Percentiles rank a stretch among this genome's conserved stretches.
Evolutionary conservation across 1,284 basidiomycete species (phyloP).

Genomic region (Boletellus sp.): DNA sequence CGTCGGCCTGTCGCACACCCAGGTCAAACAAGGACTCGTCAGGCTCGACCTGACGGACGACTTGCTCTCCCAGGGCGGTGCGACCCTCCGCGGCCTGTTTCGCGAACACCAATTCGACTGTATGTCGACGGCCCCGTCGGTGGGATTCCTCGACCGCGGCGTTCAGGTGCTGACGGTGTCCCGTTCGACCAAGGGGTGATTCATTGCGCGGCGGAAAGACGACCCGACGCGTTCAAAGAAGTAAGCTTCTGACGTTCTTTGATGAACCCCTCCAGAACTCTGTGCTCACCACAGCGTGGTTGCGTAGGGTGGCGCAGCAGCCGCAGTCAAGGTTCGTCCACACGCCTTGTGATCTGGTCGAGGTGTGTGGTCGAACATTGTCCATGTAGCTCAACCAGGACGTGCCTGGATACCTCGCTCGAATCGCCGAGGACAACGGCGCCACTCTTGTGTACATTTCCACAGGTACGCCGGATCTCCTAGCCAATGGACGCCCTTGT

Average conservation of each 20-base stretch:
- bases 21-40: constrained; percentile 48
- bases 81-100: constrained; percentile 41
- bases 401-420: constrained; percentile 61
- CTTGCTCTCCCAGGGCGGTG: constrained; percentile 41
- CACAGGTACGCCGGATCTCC: constrained; percentile 48
- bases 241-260: constrained; percentile 37
- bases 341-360: neutral
- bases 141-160: neutral
- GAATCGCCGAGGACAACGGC: constrained; percentile 50
- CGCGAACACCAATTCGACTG: constrained; percentile 57
- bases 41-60: constrained; percentile 60
- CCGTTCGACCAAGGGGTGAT: constrained; percentile 58
- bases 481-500: constrained; percentile 1
- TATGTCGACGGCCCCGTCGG: constrained; percentile 34
- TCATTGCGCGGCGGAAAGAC: constrained; percentile 81
- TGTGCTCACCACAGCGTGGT: too few species aligned
- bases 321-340: constrained; percentile 51
- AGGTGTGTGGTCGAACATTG: neutral
- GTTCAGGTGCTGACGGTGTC: constrained; percentile 1
- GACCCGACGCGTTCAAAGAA: constrained; percentile 81
- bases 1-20: constrained; percentile 63
- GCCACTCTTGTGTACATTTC: constrained; percentile 75
- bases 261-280: too few species aligned
- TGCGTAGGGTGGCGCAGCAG: constrained; percentile 51
- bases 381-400: constrained; percentile 60